Evolutionary conservation across 129 eudicot species (phyloP).

Genomic region (Helichrysum umbraculigerum): DNA sequence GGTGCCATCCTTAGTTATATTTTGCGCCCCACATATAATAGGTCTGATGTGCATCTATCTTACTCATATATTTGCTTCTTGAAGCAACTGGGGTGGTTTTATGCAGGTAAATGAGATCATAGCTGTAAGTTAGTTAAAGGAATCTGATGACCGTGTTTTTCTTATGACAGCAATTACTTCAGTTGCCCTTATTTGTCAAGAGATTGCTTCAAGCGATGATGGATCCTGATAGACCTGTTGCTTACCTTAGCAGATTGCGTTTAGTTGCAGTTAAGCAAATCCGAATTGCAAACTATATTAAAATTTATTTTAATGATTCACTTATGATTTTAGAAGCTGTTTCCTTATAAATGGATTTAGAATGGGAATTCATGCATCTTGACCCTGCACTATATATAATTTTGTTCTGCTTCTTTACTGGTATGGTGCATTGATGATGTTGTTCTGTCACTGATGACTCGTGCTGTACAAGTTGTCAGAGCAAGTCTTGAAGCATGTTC

Average conservation of each 20-base stretch:
- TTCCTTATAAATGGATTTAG: background rate
- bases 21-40: too few species aligned
- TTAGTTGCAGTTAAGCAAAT: constrained; percentile 55
- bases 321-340: background rate
- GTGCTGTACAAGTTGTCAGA: too few species aligned
- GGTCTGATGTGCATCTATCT: too few species aligned
- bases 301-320: background rate
- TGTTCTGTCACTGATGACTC: background rate
- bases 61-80: too few species aligned
- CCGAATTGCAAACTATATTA: background rate
- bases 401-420: background rate
- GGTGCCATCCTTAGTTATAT: too few species aligned
- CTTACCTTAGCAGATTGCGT: constrained; percentile 56
- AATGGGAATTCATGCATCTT: background rate
- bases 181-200: constrained; percentile 53
- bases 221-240: constrained; percentile 67
- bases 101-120: background rate
- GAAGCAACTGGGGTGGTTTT: constrained; percentile 11
- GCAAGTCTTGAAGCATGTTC: too few species aligned
- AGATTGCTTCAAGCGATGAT: constrained; percentile 57
- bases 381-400: too few species aligned
- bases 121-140: background rate
- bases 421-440: background rate
- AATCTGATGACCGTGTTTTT: constrained; percentile 25
- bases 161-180: constrained; percentile 51